These are phyloP conservation scores for Barnettozyma californica DNA, from an alignment of 805 yeast species.

Conservation along the genomic window DNA sequence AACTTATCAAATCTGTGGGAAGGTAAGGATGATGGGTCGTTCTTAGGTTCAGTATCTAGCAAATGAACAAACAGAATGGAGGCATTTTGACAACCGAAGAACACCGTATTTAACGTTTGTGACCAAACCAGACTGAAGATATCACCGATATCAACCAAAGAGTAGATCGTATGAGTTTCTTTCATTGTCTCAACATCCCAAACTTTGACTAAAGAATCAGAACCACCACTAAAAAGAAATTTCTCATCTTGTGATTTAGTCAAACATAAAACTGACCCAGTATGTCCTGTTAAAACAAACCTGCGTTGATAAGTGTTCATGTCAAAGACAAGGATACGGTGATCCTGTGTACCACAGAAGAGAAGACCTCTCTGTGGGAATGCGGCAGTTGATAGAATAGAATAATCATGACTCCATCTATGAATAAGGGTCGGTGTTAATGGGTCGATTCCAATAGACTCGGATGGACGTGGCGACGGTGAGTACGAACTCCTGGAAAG, in stretches of 20 bases:
- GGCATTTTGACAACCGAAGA: constrained; percentile 91
- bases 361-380: constrained; percentile 53
- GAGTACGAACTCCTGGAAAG: constrained; percentile 9
- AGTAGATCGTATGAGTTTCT: constrained; percentile 70
- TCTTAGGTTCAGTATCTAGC: constrained; percentile 23
- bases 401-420: constrained; percentile 68
- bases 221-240: constrained; percentile 75
- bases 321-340: constrained; percentile 69
- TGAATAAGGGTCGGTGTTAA: constrained; percentile 43
- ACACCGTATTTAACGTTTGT: constrained; percentile 51
- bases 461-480: constrained; percentile 13
- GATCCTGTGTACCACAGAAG: constrained; percentile 90
- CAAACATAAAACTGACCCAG: constrained; percentile 71
- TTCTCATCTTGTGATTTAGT: constrained; percentile 47
- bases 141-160: constrained; percentile 87
- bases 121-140: constrained; percentile 80
- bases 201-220: constrained; percentile 83
- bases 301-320: constrained; percentile 55
- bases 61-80: constrained; percentile 66
- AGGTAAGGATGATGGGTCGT: constrained; percentile 40
- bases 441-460: neutral
- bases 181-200: constrained; percentile 57
- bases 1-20: constrained; percentile 73
- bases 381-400: constrained; percentile 67
- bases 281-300: constrained; percentile 52